Evolutionary conservation across 2,329 filamentous ascomycete genomes (phyloP), one percentile per base, ranked within the genome.

Genomic region (Escovopsis weberi): DNA sequence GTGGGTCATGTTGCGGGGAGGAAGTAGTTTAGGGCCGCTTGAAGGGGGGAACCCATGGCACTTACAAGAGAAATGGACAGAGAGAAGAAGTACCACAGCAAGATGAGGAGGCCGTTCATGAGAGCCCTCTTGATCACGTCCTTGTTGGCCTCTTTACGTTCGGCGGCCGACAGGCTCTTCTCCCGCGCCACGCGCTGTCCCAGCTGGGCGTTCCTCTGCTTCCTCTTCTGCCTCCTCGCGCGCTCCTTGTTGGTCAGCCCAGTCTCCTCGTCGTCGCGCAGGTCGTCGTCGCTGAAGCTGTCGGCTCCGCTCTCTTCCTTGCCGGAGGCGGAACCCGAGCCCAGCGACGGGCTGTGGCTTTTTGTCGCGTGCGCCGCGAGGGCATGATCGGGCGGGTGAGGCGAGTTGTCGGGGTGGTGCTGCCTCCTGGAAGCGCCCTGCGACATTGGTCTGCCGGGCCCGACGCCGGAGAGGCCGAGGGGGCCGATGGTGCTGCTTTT

Each of bases 41-140:
- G 26, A 26, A 12, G 11, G 12, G n/a, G 8, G 23, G 26, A 8
- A n/a, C 6, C 12, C 10, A 2, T 26, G 49, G 32, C 36, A 7
- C 82, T 67, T 72, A 89, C 84, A 53, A 95, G 73, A 47, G 87
- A 94, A 59, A 94, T 94, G 40, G 85, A 86, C 50, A 96, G 74
- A 15, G 88, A 95, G 63, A 96, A 96, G 34, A 87, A 66, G 49
- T 78, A 91, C 89, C 91, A 98, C 49, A 93, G 63, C 23, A 75
- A 72, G 50, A 96, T 94, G 50, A 98, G 66, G n/a, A 73, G 55
- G n/a, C 70, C 74, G 60, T 96, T 95, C 55, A 88, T 66, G 44
- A 80, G 58, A 43, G 88, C 66, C 44, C 70, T 78, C 58, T 68
- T 80, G 39, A 85, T 48, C 34, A 96, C 75, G 53, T 72, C 79